Evolutionary conservation across 1,139 yeast genomes (phyloP).

Genomic region (Sugiyamaella paludigena): DNA sequence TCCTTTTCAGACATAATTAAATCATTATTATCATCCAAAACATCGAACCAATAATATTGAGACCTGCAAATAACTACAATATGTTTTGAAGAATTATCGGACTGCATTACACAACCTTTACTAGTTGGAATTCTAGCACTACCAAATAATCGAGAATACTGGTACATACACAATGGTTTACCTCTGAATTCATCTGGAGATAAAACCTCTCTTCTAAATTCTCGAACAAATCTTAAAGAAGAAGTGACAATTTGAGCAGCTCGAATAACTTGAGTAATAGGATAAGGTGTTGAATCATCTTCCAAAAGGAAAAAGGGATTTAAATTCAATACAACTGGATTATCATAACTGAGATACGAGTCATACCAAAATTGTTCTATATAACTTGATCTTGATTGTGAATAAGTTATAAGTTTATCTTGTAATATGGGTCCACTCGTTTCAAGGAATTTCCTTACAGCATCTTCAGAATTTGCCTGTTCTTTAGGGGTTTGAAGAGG

Average conservation of each 20-base stretch:
- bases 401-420: slow-evolving; percentile 58
- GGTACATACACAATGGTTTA: slow-evolving; percentile 81
- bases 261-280: slow-evolving; percentile 67
- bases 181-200: slow-evolving; percentile 69
- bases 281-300: slow-evolving; percentile 85
- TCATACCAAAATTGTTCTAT: slow-evolving; percentile 95
- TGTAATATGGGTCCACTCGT: slow-evolving; percentile 63
- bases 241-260: slow-evolving; percentile 81
- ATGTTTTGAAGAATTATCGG: slow-evolving; percentile 72
- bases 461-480: slow-evolving; percentile 56
- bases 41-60: slow-evolving; percentile 93
- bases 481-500: slow-evolving; percentile 78
- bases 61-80: slow-evolving; percentile 82
- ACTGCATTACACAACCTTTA: slow-evolving; percentile 80
- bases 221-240: slow-evolving; percentile 73
- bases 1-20: slow-evolving; percentile 71
- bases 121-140: slow-evolving; percentile 81
- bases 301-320: slow-evolving; percentile 86
- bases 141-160: slow-evolving; percentile 80
- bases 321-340: slow-evolving; percentile 78
- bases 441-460: slow-evolving; percentile 58
- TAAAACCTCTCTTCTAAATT: slow-evolving; percentile 69
- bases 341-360: slow-evolving; percentile 79
- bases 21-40: slow-evolving; percentile 67
- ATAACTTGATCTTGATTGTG: slow-evolving; percentile 65